phyloP scores from a whole-genome alignment of 176 grass and related monocot species.

The Cymbopogon citratus region DNA sequence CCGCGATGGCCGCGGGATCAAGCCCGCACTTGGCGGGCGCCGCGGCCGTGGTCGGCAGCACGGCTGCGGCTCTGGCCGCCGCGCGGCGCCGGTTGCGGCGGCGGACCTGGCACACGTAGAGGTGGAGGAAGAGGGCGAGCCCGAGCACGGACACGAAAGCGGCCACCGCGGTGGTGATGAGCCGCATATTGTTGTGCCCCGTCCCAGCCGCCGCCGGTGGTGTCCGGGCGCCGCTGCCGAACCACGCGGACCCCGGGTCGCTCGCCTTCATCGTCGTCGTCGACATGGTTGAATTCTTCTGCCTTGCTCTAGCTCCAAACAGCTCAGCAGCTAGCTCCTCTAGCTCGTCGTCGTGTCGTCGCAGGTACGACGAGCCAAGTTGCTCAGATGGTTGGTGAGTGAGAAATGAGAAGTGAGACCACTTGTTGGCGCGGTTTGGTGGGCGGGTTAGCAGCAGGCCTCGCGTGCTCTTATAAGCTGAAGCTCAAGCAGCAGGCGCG shows the following conservation, averaged over 20 bases:
- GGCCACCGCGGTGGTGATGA: conserved; percentile 35
- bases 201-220: neutral
- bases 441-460: neutral
- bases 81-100: conserved; percentile 26
- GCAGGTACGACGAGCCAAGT: neutral
- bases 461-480: conserved; percentile 13
- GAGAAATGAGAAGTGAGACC: neutral
- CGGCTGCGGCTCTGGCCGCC: neutral
- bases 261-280: conserved; percentile 16
- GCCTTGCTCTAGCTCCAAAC: neutral
- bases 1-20: conserved; percentile 39
- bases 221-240: conserved; percentile 8
- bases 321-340: neutral
- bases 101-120: conserved; percentile 46
- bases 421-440: neutral
- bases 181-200: conserved; percentile 7
- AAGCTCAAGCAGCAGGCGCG: neutral
- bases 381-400: neutral
- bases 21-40: conserved; percentile 26
- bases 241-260: conserved; percentile 57
- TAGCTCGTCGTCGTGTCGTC: neutral
- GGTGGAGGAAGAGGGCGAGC: conserved; percentile 42
- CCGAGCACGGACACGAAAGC: conserved; percentile 39
- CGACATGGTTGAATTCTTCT: neutral
- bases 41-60: neutral